Conservation (phyloP, 768 basidiomycete genomes). For the Peribolospora kevripleyi region DNA sequence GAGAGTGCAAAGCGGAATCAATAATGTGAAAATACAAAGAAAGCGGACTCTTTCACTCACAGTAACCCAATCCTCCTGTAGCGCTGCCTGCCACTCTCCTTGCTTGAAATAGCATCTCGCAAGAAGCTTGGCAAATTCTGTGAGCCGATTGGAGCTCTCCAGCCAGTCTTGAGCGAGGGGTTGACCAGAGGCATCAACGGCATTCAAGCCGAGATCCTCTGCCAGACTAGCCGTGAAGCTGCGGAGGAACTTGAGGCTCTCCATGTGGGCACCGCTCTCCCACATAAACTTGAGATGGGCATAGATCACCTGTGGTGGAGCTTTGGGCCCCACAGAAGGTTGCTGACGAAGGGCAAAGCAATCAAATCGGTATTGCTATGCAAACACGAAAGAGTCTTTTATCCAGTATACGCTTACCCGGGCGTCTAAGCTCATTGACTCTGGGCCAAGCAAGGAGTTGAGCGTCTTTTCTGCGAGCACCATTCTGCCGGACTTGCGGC, state of each 20-base stretch:
- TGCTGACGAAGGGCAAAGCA: background rate
- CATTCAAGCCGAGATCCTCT: conserved; percentile 43
- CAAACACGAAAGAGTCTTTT: conserved; percentile 6
- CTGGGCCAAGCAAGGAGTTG: conserved; percentile 61
- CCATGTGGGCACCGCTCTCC: conserved; percentile 55
- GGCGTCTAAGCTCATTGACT: conserved; percentile 15
- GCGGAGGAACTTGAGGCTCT: conserved; percentile 58
- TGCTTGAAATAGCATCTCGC: conserved; percentile 92
- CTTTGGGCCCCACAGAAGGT: conserved; percentile 24
- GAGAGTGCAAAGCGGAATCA: conserved; percentile 1
- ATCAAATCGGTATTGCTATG: conserved; percentile 13
- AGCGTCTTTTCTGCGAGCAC: conserved; percentile 90
- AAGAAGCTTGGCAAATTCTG: conserved; percentile 58
- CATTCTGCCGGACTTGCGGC: conserved; percentile 84
- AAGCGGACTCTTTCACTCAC: conserved; percentile 26
- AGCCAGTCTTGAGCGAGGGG: conserved; percentile 16
- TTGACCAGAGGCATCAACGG: conserved; percentile 16
- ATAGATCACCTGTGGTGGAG: conserved; percentile 86
- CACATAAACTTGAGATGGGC: conserved; percentile 89
- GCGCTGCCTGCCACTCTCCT: conserved; percentile 72
- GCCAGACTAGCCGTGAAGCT: conserved; percentile 55
- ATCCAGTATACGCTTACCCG: conserved; percentile 2
- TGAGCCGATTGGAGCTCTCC: conserved; percentile 21
- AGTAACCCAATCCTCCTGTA: conserved; percentile 52
- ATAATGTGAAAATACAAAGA: background rate